Evolutionary conservation across 768 basidiomycete genomes (phyloP).

Genomic region (Russula vinacea): DNA sequence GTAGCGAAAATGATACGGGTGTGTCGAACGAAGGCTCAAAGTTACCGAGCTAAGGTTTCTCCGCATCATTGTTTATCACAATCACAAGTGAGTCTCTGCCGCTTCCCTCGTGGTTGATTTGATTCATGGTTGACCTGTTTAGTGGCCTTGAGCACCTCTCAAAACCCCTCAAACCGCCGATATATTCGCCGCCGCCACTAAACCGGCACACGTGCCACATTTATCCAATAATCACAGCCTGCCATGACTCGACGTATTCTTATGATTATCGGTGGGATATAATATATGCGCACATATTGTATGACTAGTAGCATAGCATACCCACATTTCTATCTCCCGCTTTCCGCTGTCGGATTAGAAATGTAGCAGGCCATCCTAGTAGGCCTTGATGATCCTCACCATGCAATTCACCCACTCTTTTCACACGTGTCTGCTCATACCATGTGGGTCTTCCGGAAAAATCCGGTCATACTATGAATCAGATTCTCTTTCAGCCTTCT

Average conservation of each 20-base stretch:
- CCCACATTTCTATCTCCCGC: background rate
- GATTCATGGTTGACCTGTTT: too few relatives aligned
- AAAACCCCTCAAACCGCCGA: background rate
- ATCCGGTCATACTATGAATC: too few relatives aligned
- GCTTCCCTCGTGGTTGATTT: background rate
- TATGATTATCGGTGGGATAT: slow-evolving; percentile 20
- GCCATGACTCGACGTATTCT: slow-evolving; percentile 6
- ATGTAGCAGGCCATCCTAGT: background rate
- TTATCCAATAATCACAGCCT: background rate
- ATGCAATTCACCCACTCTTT: background rate
- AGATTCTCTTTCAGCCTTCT: too few relatives aligned
- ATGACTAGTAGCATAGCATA: slow-evolving; percentile 10
- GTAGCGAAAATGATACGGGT: background rate
- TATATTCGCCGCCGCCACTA: background rate
- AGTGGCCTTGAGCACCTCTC: background rate
- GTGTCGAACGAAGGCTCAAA: background rate
- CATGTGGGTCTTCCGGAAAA: background rate
- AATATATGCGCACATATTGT: slow-evolving; percentile 14
- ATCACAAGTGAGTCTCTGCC: background rate
- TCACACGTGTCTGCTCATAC: background rate
- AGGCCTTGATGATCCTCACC: too few relatives aligned
- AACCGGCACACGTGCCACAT: background rate
- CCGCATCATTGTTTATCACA: background rate
- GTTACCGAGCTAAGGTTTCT: background rate
- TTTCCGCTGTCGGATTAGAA: background rate